Evolutionary conservation across 2,329 filamentous ascomycete species (phyloP).

Genomic region (Talaromyces amestolkiae): DNA sequence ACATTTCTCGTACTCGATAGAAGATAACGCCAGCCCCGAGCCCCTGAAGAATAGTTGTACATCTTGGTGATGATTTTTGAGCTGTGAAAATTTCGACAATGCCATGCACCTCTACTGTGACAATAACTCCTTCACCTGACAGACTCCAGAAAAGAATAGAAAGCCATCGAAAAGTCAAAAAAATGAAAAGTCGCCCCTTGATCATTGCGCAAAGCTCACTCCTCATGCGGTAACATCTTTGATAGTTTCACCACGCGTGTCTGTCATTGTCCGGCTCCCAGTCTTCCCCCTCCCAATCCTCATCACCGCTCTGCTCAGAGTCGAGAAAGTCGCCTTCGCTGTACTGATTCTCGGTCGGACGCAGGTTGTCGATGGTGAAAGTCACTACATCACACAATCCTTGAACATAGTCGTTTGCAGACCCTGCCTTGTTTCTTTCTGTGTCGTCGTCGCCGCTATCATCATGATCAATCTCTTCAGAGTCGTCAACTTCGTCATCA

Average conservation of each 20-base stretch:
- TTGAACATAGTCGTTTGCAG: conserved; percentile 41
- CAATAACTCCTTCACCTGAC: conserved; percentile 6
- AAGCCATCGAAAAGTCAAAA: background rate
- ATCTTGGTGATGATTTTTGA: background rate
- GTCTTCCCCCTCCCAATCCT: conserved; percentile 52
- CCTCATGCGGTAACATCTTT: background rate
- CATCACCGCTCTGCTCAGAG: conserved; percentile 59
- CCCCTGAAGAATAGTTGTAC: conserved; percentile 4
- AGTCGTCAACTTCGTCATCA: conserved; percentile 21
- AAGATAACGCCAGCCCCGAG: background rate
- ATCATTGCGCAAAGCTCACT: background rate
- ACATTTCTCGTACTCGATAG: background rate
- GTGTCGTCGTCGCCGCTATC: conserved; percentile 11
- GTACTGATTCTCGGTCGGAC: conserved; percentile 58
- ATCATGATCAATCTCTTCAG: conserved; percentile 20
- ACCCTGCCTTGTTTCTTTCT: conserved; percentile 1
- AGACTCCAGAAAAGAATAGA: background rate
- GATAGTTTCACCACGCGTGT: conserved; percentile 31
- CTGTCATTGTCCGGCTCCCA: conserved; percentile 30
- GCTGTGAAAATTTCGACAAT: background rate
- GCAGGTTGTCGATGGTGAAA: conserved; percentile 61
- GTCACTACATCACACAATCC: conserved; percentile 59
- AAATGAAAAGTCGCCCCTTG: background rate
- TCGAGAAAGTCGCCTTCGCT: conserved; percentile 61
- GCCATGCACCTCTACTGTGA: background rate